Evolutionary conservation across 352 stramenopile species (phyloP), one percentile per base, ranked within the genome.

Genomic region (Pythium folliculosum): DNA sequence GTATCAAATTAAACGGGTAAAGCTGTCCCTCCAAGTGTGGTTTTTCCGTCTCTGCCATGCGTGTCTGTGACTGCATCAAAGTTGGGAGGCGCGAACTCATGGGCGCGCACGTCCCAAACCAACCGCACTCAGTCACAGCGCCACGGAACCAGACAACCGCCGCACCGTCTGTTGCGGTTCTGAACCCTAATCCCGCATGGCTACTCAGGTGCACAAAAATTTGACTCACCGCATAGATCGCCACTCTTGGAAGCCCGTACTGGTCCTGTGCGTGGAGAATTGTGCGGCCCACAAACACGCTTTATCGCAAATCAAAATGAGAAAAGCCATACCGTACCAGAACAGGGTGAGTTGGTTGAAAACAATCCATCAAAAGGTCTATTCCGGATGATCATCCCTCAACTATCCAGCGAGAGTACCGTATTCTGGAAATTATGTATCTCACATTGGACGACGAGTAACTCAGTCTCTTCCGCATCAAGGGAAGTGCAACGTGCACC

Each of bases 41-140:
- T 21, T 55, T 55, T 27, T 47, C 35, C 12, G 35, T 47, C 25
- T 55, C 49, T 55, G 25, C 49, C 25, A 55, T 55, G 49, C 49
- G 49, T 40, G 21, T 54, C 48, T 54, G 48, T 54, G 48, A 54
- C 48, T 30, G 21, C n/a, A 30, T 7, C 40, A 47, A 19, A 47
- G 2, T 7, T 16, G 5, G 6, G 17, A 3, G 40, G 40, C 40
- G 40, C 40, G 35, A 32, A 49, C 43, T 23, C 43, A 49, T 32
- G 27, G 27, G 27, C 27, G 5, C 27, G 5, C 2, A 32, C 27
- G 3, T 5, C 27, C 2, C 27, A 32, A 32, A 32, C 45, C 13
- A 47, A 12, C 14, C 40, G 40, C n/a, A n/a, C n/a, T n/a, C n/a
- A 47, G 40, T 47, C 40, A 47, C 40, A 47, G 40, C 40, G 45